Evolutionary conservation across 768 basidiomycete genomes (phyloP).

Genomic region (Tricholoma terreum): DNA sequence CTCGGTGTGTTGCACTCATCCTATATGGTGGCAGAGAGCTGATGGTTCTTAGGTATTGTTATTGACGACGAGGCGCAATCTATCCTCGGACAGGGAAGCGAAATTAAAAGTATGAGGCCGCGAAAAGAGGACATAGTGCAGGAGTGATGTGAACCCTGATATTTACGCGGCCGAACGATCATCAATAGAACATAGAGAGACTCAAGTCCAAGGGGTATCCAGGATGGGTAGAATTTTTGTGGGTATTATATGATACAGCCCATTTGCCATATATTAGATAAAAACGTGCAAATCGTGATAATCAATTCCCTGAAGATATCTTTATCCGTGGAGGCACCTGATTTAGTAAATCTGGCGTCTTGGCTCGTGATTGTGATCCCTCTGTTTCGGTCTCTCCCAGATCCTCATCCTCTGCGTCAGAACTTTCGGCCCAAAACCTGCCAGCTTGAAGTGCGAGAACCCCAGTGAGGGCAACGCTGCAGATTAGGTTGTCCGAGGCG

Average conservation of each 20-base stretch:
- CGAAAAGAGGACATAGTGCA: slow-evolving; percentile 95
- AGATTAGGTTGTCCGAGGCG: slow-evolving; percentile 80
- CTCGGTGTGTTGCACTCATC: slow-evolving; percentile 47
- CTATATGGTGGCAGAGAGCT: slow-evolving; percentile 1
- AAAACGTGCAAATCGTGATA: slow-evolving; percentile 4
- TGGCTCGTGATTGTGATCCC: slow-evolving; percentile 26
- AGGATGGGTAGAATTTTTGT: neutral
- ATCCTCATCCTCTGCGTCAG: slow-evolving; percentile 60
- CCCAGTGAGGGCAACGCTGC: slow-evolving; percentile 86
- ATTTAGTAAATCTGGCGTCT: slow-evolving; percentile 28
- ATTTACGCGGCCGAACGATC: neutral
- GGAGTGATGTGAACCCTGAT: slow-evolving; percentile 36
- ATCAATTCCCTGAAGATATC: neutral
- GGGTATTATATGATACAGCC: slow-evolving; percentile 23
- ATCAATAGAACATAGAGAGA: neutral
- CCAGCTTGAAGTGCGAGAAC: slow-evolving; percentile 81
- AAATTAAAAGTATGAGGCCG: slow-evolving; percentile 77
- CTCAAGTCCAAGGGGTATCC: neutral
- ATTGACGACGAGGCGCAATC: slow-evolving; percentile 83
- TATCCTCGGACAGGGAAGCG: slow-evolving; percentile 78
- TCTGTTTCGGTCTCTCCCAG: slow-evolving; percentile 21
- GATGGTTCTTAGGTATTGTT: slow-evolving; percentile 56
- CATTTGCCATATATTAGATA: slow-evolving; percentile 12
- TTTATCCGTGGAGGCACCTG: neutral
- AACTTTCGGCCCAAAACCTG: slow-evolving; percentile 79